A percentile compares a stretch with the other conserved stretches of the same genome.
phyloP scores from a whole-genome alignment of 2,329 filamentous ascomycete species.

The Emericellopsis atlantica region DNA sequence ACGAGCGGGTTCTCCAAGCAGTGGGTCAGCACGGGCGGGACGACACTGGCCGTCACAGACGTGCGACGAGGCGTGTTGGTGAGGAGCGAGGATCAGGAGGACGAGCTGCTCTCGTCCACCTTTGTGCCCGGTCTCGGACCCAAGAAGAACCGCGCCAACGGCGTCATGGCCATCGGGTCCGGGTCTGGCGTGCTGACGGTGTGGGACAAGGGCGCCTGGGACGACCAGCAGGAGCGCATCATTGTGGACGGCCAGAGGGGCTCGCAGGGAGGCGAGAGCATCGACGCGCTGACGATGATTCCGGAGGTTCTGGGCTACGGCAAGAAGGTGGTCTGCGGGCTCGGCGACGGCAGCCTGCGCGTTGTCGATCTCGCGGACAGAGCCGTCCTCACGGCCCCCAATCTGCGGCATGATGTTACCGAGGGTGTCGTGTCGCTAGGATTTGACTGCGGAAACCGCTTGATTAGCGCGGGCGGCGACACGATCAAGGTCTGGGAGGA shows the following conservation, averaged over 20 bases:
- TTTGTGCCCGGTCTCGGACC: slow-evolving; percentile 68
- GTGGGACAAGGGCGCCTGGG: slow-evolving; percentile 92
- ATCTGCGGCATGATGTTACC: slow-evolving; percentile 63
- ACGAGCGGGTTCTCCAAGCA: slow-evolving; percentile 88
- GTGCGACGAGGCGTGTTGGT: slow-evolving; percentile 75
- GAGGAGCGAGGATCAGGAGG: slow-evolving; percentile 87
- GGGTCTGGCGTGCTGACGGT: slow-evolving; percentile 74
- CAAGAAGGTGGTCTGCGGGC: slow-evolving; percentile 65
- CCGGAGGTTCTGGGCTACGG: slow-evolving; percentile 58
- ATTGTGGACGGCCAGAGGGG: slow-evolving; percentile 44
- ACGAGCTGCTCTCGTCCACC: slow-evolving; percentile 73
- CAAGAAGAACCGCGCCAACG: slow-evolving; percentile 52
- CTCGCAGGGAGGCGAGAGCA: slow-evolving; percentile 51
- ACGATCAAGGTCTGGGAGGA: slow-evolving; percentile 92
- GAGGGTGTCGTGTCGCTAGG: slow-evolving; percentile 73
- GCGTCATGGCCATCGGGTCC: slow-evolving; percentile 63
- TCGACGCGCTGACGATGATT: slow-evolving; percentile 65
- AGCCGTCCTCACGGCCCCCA: slow-evolving; percentile 54
- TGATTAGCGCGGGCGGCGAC: slow-evolving; percentile 81
- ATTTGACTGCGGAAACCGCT: slow-evolving; percentile 73
- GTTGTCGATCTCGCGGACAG: slow-evolving; percentile 67
- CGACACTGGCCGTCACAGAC: slow-evolving; percentile 83
- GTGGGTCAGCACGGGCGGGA: slow-evolving; percentile 87
- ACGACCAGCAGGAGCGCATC: slow-evolving; percentile 85
- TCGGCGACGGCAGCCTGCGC: slow-evolving; percentile 68